Base-by-base conservation (phyloP, 345 rosid genomes). In the Eucalyptus polyanthemos region DNA sequence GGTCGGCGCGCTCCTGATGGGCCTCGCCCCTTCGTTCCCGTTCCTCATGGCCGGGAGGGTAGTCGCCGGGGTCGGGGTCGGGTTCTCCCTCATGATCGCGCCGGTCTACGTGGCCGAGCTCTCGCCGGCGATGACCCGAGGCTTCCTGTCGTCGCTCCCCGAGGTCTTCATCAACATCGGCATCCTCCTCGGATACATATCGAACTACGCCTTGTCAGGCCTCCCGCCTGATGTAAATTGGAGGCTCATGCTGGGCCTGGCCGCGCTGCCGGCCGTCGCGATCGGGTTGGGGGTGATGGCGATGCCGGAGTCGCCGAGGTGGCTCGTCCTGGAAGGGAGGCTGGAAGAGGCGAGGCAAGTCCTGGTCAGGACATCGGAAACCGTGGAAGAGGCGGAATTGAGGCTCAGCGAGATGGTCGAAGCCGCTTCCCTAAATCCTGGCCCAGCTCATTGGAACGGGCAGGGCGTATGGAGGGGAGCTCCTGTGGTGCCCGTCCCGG, bases 271-370 rank as follows among this genome's bases (percentile, higher is more conserved):
- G 2, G 90, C 96, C 2, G 21, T 93, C 4, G 44, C 88, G 1
- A 90, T 95, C 54, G 97, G 93, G 22, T 14, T 94, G 7, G 95
- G 95, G 12, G 96, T 95, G 42, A 72, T 94, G 89, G 90, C 89
- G 40, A 94, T 95, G 96, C 97, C 97, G 1, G 97, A 96, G 92
- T 95, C 98, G 27, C 98, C 98, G 11, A 90, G 95, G 81, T 96
- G 97, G 97, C 95, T 95, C 0, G 95, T 94, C n/a, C 91, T 93
- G 91, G 90, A 94, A 81, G 94, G 95, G 76, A 91, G 92, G 88
- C 88, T 91, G 0, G 94, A 90, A 4, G 96, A 95, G 86, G 97
- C 97, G 22, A 92, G 90, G 89, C 62, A 90, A 81, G 97, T 96
- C 37, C 88, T 96, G 34, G 87, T 91, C 65, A 95, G 90, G 92